A percentile compares a stretch with the other conserved stretches of the same genome.
Evolutionary conservation across 805 yeast species (phyloP).

Genomic region (Candida cerambycidarum): DNA sequence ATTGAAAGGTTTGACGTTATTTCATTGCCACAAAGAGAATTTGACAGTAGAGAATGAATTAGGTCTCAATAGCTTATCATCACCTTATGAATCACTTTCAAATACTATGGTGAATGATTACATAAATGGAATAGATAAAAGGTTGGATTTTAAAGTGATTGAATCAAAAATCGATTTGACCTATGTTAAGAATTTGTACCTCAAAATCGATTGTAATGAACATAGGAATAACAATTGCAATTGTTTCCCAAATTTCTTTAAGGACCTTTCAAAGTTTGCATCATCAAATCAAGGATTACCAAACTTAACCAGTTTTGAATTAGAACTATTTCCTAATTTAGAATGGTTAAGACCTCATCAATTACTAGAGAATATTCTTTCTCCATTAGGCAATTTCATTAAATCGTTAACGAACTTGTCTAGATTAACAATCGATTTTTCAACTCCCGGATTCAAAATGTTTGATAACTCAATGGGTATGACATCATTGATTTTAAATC

Average conservation of each 20-base stretch:
- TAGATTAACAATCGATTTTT: constrained; percentile 29
- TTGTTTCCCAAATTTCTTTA: constrained; percentile 29
- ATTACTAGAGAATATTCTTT: constrained; percentile 26
- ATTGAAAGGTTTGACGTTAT: constrained; percentile 28
- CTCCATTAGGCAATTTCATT: constrained; percentile 32
- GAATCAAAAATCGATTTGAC: constrained; percentile 25
- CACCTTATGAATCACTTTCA: neutral
- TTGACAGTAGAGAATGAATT: constrained; percentile 14
- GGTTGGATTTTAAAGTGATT: constrained; percentile 20
- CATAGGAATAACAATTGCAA: constrained; percentile 22
- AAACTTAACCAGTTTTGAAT: constrained; percentile 26
- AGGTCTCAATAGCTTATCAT: neutral
- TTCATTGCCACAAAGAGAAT: constrained; percentile 32
- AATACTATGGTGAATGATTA: constrained; percentile 5
- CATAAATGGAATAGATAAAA: constrained; percentile 19
- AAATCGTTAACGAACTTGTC: constrained; percentile 23
- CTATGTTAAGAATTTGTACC: constrained; percentile 21
- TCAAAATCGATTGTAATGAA: constrained; percentile 33
- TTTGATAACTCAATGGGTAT: constrained; percentile 31
- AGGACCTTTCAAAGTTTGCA: constrained; percentile 24
- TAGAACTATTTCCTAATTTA: constrained; percentile 30
- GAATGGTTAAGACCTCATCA: constrained; percentile 39
- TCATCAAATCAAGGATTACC: constrained; percentile 27
- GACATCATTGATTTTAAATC: constrained; percentile 29
- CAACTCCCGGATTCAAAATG: constrained; percentile 39